Conservation (phyloP, 1,284 basidiomycete genomes). For the Rhodotorula sp. region DNA sequence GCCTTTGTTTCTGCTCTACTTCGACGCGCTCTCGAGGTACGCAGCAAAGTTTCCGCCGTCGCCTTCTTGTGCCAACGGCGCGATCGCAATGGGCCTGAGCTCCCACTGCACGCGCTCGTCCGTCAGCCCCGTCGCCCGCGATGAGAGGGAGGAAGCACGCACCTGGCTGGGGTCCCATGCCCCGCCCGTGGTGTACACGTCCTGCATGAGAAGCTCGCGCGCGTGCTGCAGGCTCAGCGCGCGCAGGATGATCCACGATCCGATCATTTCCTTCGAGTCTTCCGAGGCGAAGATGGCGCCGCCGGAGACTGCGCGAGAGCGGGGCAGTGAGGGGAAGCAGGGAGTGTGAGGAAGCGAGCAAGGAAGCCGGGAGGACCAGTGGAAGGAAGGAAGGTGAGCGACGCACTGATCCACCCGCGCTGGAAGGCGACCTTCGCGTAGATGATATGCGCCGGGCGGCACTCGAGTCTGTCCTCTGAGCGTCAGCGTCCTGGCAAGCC, state of each 20-base stretch:
- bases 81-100: background rate
- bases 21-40: constrained; percentile 3
- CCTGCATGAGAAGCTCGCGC: constrained; percentile 13
- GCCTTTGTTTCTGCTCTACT: background rate
- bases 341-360: too few species aligned
- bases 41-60: background rate
- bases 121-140: background rate
- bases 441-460: background rate
- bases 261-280: constrained; percentile 24
- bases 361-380: too few species aligned
- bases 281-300: constrained; percentile 33
- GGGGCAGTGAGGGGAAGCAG: background rate
- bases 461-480: background rate
- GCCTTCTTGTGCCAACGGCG: background rate
- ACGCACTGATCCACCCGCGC: background rate
- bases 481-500: background rate
- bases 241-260: constrained; percentile 26
- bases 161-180: constrained; percentile 33
- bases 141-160: background rate
- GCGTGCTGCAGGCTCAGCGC: constrained; percentile 27
- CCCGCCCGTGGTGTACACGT: constrained; percentile 29
- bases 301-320: constrained; percentile 13
- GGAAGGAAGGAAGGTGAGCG: background rate
- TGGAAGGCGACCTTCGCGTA: background rate
- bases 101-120: background rate